These are phyloP conservation scores for Monosporascus sp. DNA, from an alignment of 2,329 filamentous ascomycete genomes.

Conservation along the genomic window DNA sequence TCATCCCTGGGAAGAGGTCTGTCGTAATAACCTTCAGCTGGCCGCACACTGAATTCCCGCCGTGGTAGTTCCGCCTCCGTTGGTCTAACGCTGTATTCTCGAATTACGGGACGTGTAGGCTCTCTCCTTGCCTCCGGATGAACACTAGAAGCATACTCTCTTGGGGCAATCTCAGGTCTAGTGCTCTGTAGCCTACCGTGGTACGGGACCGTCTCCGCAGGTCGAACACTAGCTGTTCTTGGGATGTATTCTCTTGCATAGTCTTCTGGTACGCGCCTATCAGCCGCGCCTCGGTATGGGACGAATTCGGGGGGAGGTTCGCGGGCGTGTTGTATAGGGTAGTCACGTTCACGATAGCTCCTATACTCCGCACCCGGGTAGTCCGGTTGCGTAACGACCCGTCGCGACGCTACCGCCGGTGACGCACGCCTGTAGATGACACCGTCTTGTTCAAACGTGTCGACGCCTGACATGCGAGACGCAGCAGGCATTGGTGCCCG, in stretches of 20 bases:
- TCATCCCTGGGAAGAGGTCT: conserved; percentile 29
- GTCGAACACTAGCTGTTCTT: conserved; percentile 55
- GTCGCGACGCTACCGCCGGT: conserved; percentile 46
- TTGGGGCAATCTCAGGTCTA: conserved; percentile 35
- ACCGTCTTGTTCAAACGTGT: conserved; percentile 45
- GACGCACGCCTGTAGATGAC: conserved; percentile 47
- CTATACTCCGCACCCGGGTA: conserved; percentile 48
- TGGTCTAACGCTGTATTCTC: conserved; percentile 30
- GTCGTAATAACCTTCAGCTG: conserved; percentile 41
- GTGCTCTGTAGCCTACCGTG: conserved; percentile 42
- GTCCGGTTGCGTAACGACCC: conserved; percentile 61
- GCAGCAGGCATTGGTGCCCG: conserved; percentile 49
- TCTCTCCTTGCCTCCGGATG: conserved; percentile 35
- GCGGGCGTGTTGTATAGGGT: conserved; percentile 45
- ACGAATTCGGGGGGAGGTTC: conserved; percentile 41
- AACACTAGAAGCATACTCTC: conserved; percentile 43
- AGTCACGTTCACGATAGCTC: conserved; percentile 53
- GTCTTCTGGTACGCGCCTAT: conserved; percentile 40
- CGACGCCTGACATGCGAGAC: conserved; percentile 43
- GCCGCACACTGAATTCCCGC: conserved; percentile 37
- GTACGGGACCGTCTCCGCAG: conserved; percentile 40
- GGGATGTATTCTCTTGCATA: conserved; percentile 48
- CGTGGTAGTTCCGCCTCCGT: conserved; percentile 28
- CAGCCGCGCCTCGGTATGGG: conserved; percentile 38
- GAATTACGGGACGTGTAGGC: conserved; percentile 18